Conservation (phyloP, 2,329 filamentous ascomycete genomes). For the Xenoacremonium recifei region DNA sequence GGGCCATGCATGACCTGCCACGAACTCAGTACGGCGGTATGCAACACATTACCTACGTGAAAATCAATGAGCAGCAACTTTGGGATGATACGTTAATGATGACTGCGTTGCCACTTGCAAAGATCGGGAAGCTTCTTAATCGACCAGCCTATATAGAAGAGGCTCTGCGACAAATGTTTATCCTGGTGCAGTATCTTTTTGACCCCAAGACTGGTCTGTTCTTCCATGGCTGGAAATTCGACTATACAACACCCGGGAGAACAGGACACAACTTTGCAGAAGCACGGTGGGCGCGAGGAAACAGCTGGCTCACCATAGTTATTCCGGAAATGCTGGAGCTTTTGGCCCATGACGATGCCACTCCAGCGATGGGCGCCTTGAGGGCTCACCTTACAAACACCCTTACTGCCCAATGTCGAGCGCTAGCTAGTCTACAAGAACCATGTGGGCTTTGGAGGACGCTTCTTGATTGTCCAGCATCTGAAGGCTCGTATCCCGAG, state of each 20-base stretch:
- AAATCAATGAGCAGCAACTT: constrained; percentile 69
- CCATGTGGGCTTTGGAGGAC: constrained; percentile 70
- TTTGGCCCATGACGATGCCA: constrained; percentile 59
- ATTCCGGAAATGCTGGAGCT: constrained; percentile 80
- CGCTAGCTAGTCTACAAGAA: constrained; percentile 60
- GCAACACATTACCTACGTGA: constrained; percentile 73
- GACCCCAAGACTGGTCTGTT: constrained; percentile 71
- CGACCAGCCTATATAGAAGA: constrained; percentile 74
- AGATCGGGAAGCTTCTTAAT: constrained; percentile 70
- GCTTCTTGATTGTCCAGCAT: constrained; percentile 64
- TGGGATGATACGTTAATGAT: constrained; percentile 91
- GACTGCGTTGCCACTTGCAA: constrained; percentile 79
- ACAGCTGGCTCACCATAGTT: constrained; percentile 78
- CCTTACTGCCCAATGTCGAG: constrained; percentile 66
- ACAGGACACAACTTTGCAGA: constrained; percentile 62
- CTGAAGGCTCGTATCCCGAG: constrained; percentile 71
- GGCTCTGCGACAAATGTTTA: constrained; percentile 73
- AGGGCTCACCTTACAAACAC: constrained; percentile 59
- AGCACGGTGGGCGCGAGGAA: constrained; percentile 59
- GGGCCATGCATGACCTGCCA: constrained; percentile 75
- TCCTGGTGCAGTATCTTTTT: constrained; percentile 77
- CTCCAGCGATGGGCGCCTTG: constrained; percentile 60
- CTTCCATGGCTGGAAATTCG: constrained; percentile 81
- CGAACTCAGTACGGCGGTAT: constrained; percentile 70
- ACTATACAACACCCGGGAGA: too few species aligned